Evolutionary conservation across 2,329 filamentous ascomycete genomes (phyloP), one percentile per base, ranked within the genome.

Genomic region (Trichoderma hamatum): DNA sequence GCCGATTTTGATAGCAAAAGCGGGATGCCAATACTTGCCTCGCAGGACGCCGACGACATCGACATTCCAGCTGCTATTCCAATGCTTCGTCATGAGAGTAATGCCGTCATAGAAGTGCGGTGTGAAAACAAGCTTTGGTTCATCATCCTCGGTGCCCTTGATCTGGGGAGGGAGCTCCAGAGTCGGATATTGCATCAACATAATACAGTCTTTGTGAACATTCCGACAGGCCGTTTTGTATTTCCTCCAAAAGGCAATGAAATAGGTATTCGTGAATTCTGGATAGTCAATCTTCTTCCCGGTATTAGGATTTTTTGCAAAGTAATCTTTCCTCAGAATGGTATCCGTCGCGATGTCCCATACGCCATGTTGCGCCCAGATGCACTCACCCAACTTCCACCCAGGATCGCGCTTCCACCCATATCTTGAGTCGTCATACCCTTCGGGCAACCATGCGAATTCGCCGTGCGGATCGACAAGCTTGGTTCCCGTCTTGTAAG

Each of bases 71-170:
- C 91, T 89, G 49, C 94, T 91, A 77, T 98, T 99, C 96, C 96
- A 99, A 79, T 97, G 97, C 81, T 99, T 99, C 14, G 93, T 98
- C 86, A 99, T 92, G 4, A 99, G 84, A 0, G 96, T 99, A 68
- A 99, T 91, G 13, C 96, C 96, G 74, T 99, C 96, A 79, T 99
- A 99, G 78, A 93, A 99, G 80, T 99, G 96, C 1, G 94, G 93
- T 11, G 96, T 91, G 78, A 97, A 98, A 2, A 94, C 92, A 87
- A 98, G 91, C 71, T 90, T 92, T 3, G 89, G 89, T 73, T 99
- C 94, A 74, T 98, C 94, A 76, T 98, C 95, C 32, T 85, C 83
- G 0, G 94, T 97, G 14, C 90, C 94, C 78, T 96, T 97, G 77
- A 98, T 91, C 55, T 84, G 84, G 0, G 96, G 96, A 0, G 96